Conservation (phyloP, 2,329 filamentous ascomycete genomes). For the Penicillium verrucosum region DNA sequence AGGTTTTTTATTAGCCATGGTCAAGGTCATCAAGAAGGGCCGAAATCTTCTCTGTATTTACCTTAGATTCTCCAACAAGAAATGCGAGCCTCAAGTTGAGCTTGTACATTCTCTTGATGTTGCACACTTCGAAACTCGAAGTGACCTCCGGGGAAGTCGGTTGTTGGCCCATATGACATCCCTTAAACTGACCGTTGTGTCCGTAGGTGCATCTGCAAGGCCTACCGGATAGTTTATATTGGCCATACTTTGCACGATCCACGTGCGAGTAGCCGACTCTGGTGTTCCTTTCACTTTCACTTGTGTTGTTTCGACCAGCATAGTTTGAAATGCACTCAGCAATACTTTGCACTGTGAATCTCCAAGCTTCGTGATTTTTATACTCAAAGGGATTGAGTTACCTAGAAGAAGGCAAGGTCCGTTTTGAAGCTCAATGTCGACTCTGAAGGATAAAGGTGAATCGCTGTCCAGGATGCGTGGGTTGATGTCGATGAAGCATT, state of each 20-base stretch:
- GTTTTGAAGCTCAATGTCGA: conserved; percentile 11
- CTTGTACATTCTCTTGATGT: conserved; percentile 15
- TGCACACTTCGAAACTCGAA: conserved; percentile 19
- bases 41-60: not conserved
- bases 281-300: conserved; percentile 4
- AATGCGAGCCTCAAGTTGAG: conserved; percentile 15
- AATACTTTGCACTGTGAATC: not conserved
- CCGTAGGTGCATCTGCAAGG: not conserved
- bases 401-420: conserved; percentile 14
- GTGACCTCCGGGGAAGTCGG: conserved; percentile 9
- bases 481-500: not conserved
- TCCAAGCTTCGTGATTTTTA: conserved; percentile 9
- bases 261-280: conserved; percentile 5
- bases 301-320: conserved; percentile 21
- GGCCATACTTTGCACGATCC: conserved; percentile 19
- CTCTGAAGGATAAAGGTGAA: not conserved
- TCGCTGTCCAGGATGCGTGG: not conserved
- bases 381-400: conserved; percentile 11
- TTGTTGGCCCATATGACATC: not conserved
- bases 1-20: not conserved
- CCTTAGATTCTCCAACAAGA: conserved; percentile 6
- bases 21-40: not conserved
- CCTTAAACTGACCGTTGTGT: not conserved
- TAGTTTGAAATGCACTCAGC: conserved; percentile 18
- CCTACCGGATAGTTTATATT: conserved; percentile 7